Base-by-base conservation (phyloP, 345 rosid genomes). In the Citrus hindsii region DNA sequence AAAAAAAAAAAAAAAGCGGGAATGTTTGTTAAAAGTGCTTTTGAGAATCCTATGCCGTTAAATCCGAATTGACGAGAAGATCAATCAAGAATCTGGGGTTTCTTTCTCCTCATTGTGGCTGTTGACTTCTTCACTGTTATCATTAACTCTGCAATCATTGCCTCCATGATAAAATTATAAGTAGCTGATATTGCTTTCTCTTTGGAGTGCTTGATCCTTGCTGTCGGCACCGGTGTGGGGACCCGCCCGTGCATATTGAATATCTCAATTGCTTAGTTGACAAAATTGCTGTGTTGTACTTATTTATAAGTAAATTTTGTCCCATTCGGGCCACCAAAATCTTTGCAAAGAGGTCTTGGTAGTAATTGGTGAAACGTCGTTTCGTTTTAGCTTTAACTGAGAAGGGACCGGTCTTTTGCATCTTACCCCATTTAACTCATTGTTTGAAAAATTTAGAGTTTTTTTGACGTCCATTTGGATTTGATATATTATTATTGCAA, bases 101-200 rank as follows among this genome's bases (percentile, higher is more conserved):
- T 18, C 58, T 4, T 84, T 74, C 82, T 82, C 78, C 71, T 86
- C 87, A 87, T 87, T 83, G 69, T 75, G 83, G 32, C 69, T 19
- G 51, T 87, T 85, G 92, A 89, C 88, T 87, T 89, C 91, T 81
- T 82, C 64, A 18, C 30, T 30, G 78, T 56, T 72, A 86, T 85
- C 76, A 86, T 84, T 86, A n/a, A 79, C 18, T 56, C 27, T 19
- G 79, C 65, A 48, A 87, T 86, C 78, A 88, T 88, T 85, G 82
- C 81, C 38, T 82, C 88, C 87, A 78, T 88, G 83, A 84, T 80
- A 74, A 75, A 70, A 7, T 55, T 65, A 18, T 21, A 63, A 76
- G 62, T 70, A 79, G 80, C 64, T 73, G 64, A 58, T 73, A 61
- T 78, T 75, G 76, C 79, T 81, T 74, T 71, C 53, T 64, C 40